Percentiles rank a stretch among this genome's conserved stretches.
Evolutionary conservation across 176 grass and related monocot genomes (phyloP).

Genomic region (Carex kokanica): DNA sequence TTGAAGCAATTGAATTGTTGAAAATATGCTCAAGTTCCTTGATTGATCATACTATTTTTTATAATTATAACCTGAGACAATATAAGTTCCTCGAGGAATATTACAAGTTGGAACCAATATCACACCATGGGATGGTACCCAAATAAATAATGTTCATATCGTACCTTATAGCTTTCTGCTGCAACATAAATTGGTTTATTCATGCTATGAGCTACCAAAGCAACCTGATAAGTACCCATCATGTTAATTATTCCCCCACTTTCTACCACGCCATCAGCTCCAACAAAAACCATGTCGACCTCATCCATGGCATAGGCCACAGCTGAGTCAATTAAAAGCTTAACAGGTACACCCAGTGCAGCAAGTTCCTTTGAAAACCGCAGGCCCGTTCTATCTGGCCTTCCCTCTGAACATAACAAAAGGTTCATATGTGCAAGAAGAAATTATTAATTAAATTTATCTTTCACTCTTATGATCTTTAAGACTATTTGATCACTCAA

Average conservation of each 20-base stretch:
- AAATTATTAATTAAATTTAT: neutral
- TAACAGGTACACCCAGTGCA: conserved; percentile 76
- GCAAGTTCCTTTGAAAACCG: conserved; percentile 87
- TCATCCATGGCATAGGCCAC: conserved; percentile 96
- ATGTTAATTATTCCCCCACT: conserved; percentile 99
- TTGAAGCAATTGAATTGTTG: neutral
- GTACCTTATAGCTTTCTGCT: conserved; percentile 98
- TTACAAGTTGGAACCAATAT: neutral
- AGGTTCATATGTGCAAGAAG: conserved; percentile 10
- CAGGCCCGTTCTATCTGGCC: conserved; percentile 82
- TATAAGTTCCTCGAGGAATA: neutral
- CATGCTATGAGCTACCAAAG: conserved; percentile 93
- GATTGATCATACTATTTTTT: neutral
- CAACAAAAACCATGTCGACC: conserved; percentile 90
- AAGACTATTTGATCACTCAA: neutral
- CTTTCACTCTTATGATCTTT: neutral
- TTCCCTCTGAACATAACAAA: conserved; percentile 69
- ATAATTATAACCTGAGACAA: neutral
- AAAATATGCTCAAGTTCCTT: neutral
- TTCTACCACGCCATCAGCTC: conserved; percentile 97
- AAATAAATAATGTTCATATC: neutral
- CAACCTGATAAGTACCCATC: conserved; percentile 99
- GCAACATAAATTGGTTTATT: conserved; percentile 93
- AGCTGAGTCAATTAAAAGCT: conserved; percentile 89
- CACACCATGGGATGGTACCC: neutral